phyloP scores from a whole-genome alignment of 345 rosid species.

The Aethionema arabicum region DNA sequence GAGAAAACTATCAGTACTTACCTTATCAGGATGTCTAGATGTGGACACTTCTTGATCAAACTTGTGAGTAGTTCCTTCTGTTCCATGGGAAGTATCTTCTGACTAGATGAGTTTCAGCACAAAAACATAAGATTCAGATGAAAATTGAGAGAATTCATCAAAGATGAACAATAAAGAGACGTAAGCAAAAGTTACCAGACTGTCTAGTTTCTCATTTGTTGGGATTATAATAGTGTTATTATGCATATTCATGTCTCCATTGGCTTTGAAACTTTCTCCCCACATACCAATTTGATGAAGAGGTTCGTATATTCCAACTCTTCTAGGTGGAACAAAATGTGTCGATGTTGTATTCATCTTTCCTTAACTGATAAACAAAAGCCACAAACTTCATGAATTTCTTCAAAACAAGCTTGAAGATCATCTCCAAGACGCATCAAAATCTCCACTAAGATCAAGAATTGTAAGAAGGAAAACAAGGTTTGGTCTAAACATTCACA shows the following conservation, averaged over 20 bases:
- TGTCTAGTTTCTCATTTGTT: constrained; percentile 54
- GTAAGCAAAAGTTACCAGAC: constrained; percentile 52
- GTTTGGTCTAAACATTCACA: not conserved
- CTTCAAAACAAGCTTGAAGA: not conserved
- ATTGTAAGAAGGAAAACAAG: not conserved
- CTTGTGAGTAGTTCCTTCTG: constrained; percentile 53
- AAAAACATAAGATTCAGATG: constrained; percentile 23
- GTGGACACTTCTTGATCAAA: constrained; percentile 81
- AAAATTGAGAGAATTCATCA: not conserved
- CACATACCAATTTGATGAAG: constrained; percentile 76
- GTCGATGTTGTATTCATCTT: constrained; percentile 77
- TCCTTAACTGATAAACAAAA: constrained; percentile 34
- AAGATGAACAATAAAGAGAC: constrained; percentile 14
- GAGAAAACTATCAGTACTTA: constrained; percentile 17
- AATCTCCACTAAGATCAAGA: constrained; percentile 6
- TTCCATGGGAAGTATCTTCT: constrained; percentile 75
- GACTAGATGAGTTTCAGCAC: constrained; percentile 52
- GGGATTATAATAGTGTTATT: constrained; percentile 47
- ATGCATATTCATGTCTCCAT: constrained; percentile 48
- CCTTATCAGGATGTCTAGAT: constrained; percentile 74
- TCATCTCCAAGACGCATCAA: not conserved
- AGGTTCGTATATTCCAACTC: constrained; percentile 73
- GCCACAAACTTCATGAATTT: constrained; percentile 13
- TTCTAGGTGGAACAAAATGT: constrained; percentile 67
- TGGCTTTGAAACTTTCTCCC: constrained; percentile 68